Evolutionary conservation across 108 stramenopile species (phyloP), one percentile per base, ranked within the genome.

Genomic region (Fistulifera pelliculosa): DNA sequence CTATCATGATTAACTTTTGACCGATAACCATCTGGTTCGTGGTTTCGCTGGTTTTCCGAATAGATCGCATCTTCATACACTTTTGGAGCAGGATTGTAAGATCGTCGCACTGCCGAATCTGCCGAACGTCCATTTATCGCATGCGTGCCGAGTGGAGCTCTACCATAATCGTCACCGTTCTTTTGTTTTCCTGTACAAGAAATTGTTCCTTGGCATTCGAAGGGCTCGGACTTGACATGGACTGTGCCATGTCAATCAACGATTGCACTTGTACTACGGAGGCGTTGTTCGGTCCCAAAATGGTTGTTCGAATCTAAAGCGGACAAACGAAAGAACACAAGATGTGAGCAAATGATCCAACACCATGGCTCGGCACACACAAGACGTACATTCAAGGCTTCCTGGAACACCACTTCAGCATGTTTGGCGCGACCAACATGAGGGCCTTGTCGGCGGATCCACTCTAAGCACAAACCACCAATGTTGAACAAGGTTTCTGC

Each of bases 401-500:
- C 78, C 49, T 56, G 18, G 60, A 80, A 75, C 18, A 69, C 56
- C 18, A 27, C 38, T 49, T 71, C 73, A 27, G 74, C 69, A 48
- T 75, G 67, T 38, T 48, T 35, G 0, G 64, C 60, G 41, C 54
- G 61, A 19, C 65, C 41, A 1, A 61, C 60, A 56, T 75, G 62
- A 18, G 66, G 66, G 6, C 74, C 78, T 38, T 68, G 58, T 38
- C 54, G 61, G 23, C 70, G 58, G 48, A 74, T 63, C 78, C 78
- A 80, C 48, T 80, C 74, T 41, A 80, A 56, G 49, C 65, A 61
- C 58, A 80, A 58, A 2, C 74, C 74, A 4, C 79, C 79, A 52
- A 80, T 66, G 45, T 80, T 80, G 45, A 68, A 71, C 0, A 80
- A 54, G 12, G 79, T 80, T 58, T 80, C 79, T 6, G 74, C 74